Evolutionary conservation across 176 grass and related monocot genomes (phyloP), one percentile per base, ranked within the genome.

Genomic region (Phyllostachys edulis): DNA sequence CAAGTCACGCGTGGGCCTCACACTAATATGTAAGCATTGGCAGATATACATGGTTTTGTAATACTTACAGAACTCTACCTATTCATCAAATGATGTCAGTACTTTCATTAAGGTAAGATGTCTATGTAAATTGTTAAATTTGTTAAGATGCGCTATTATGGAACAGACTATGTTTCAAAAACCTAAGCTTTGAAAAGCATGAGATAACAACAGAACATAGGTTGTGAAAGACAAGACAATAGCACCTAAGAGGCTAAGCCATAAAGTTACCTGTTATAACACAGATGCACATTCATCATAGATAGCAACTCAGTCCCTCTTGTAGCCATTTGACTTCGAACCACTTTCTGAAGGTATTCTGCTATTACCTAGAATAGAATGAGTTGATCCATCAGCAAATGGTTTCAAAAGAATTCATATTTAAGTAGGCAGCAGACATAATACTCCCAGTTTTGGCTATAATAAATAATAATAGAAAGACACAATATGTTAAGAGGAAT

Each of bases 251-350:
- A 1, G 1, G 29, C 29, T 29, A 29, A 29, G 29, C 1, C 29
- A 29, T 29, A 29, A 29, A 39, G 38, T 39, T 39, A 39, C 38
- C 4, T 39, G 5, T 5, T 39, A 39, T 39, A 39, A 39, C 38
- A 39, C 38, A 29, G 38, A 39, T 39, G 38, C 38, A 39, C 38
- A 39, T 39, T 98, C 96, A 82, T 98, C 93, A 78, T 98, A 98
- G 70, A 98, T 98, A 83, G 96, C 96, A 82, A 98, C 93, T 93
- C 96, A 98, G 80, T 98, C 93, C 90, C 96, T 90, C 69, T 94
- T 98, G 70, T 93, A 93, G 71, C 96, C 96, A 87, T 98, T 93
- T 63, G 93, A 98, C 55, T 96, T 98, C 2, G 96, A 93, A 73
- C 93, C 51, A 98, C 79, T 90, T 98, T 98, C 85, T 95, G 93